Evolutionary conservation across 2,329 filamentous ascomycete species (phyloP), one percentile per base, ranked within the genome.

Genomic region (Hirsutella rhossiliensis): DNA sequence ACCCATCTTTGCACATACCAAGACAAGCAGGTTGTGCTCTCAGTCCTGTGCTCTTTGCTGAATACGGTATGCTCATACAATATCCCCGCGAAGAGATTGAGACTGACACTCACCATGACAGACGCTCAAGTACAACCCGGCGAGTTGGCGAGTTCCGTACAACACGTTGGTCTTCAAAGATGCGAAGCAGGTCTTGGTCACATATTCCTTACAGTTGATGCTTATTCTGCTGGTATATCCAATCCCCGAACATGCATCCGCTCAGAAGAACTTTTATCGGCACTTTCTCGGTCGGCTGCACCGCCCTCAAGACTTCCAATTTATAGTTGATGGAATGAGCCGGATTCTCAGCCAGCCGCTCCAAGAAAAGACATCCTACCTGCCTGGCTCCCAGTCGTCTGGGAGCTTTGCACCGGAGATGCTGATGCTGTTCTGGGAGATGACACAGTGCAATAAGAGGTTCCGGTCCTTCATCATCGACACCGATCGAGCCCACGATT

Each of bases 391-490:
- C 34, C 87, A 94, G 55, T 77, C 83, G 40, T 77, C 84, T 0
- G 71, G 87, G 43, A 87, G 86, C 57, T 94, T 90, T 73, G 87
- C 89, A 0, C 89, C 92, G 2, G 92, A 98, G 63, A 94, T 94
- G 68, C 81, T 97, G 44, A 92, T 96, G 76, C 73, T 98, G 2
- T 96, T 97, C 59, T 98, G 92, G 92, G 92, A 98, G 67, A 80
- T 87, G 32, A 79, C 92, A 5, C 92, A 98, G 63, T 96, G 90
- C 73, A 98, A 98, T 66, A 97, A 95, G 65, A 78, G 90, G 47
- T 98, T 98, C 66, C 77, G 92, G 29, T 87, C 88, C 1, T 98
- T 96, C 63, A 92, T 98, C 56, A 90, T 97, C 50, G 92, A 98
- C 54, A 97, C 92, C 0, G 87, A 92, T 57, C 75, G 90, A 43